phyloP scores from a whole-genome alignment of 176 grass and related monocot species.

The Oryza glaberrima region DNA sequence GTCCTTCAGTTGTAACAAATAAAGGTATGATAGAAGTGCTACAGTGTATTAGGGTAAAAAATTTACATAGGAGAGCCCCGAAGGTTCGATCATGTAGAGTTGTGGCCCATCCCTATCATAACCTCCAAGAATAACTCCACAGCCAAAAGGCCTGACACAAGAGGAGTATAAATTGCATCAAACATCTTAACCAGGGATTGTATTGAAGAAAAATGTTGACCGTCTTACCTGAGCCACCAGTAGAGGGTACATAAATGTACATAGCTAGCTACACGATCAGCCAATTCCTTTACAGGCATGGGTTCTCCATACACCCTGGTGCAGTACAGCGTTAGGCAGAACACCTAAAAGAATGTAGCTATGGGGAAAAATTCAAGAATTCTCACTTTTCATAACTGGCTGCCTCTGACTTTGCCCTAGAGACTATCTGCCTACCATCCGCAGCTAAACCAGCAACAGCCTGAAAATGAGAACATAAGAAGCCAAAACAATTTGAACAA shows the following conservation, averaged over 20 bases:
- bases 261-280: conserved; percentile 84
- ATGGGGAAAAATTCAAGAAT: conserved; percentile 6
- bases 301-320: conserved; percentile 70
- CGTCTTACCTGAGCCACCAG: conserved; percentile 75
- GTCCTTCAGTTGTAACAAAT: conserved; percentile 19
- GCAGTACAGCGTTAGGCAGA: neutral
- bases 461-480: conserved; percentile 37
- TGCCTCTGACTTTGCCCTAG: conserved; percentile 83
- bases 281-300: conserved; percentile 82
- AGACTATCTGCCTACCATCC: conserved; percentile 84
- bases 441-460: conserved; percentile 77
- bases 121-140: conserved; percentile 85
- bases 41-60: conserved; percentile 19
- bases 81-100: conserved; percentile 83
- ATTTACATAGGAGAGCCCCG: conserved; percentile 75
- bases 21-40: conserved; percentile 12
- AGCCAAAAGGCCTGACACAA: conserved; percentile 70
- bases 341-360: neutral
- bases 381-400: conserved; percentile 69
- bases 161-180: conserved; percentile 34
- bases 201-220: conserved; percentile 13
- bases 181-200: neutral
- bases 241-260: conserved; percentile 88
- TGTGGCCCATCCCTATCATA: conserved; percentile 92
- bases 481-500: neutral